These are phyloP conservation scores for Urostyla sp. DNA, from an alignment of 73 alveolate species.

Conservation along the genomic window DNA sequence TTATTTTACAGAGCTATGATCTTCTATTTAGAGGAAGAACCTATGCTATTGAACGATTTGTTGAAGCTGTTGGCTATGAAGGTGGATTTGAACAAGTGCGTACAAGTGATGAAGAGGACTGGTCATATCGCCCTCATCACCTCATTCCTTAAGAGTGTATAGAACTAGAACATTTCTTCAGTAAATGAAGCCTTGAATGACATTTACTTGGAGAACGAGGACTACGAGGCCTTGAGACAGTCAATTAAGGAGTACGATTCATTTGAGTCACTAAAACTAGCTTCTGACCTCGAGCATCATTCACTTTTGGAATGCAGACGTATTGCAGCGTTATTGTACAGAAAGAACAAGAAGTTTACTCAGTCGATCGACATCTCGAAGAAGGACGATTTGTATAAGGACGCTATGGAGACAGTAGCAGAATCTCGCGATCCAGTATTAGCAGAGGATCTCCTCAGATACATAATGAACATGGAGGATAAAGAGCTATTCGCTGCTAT, in stretches of 20 bases:
- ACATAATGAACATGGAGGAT: conserved; percentile 93
- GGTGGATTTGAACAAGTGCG: conserved; percentile 95
- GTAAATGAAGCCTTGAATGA: conserved; percentile 98
- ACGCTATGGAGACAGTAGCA: conserved; percentile 97
- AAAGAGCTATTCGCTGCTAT: conserved; percentile 97
- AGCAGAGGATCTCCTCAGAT: conserved; percentile 94
- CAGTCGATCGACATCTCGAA: conserved; percentile 91
- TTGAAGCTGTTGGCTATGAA: conserved; percentile 90
- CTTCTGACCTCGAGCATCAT: conserved; percentile 92
- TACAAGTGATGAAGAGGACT: conserved; percentile 90
- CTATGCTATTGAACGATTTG: conserved; percentile 96
- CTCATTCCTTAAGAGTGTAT: conserved; percentile 95
- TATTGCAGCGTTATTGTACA: conserved; percentile 94
- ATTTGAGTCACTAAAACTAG: conserved; percentile 94
- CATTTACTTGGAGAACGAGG: conserved; percentile 96
- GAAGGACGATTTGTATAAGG: conserved; percentile 94
- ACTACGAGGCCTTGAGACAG: conserved; percentile 91
- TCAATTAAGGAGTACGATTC: conserved; percentile 92
- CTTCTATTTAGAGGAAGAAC: conserved; percentile 98
- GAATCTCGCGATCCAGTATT: conserved; percentile 93
- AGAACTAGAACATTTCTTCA: conserved; percentile 91
- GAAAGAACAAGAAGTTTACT: conserved; percentile 92
- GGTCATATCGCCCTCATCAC: conserved; percentile 90
- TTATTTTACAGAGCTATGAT: conserved; percentile 94
- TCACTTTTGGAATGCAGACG: conserved; percentile 97